These are phyloP conservation scores for Hypoxylon sp. DNA, from an alignment of 2,329 filamentous ascomycete species.

Conservation along the genomic window DNA sequence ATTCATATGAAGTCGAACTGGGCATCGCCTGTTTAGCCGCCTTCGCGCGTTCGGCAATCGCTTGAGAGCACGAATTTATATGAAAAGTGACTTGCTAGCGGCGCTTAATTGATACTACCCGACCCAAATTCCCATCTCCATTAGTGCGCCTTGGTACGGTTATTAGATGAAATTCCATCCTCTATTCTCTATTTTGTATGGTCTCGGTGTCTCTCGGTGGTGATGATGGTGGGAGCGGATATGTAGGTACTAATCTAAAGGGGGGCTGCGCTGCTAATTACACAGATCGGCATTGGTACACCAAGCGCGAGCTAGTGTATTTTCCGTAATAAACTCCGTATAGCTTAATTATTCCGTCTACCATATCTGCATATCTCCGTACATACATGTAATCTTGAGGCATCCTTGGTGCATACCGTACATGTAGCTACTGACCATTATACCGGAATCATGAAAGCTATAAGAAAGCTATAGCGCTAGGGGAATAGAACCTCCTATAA, in stretches of 20 bases:
- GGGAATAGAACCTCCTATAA: neutral
- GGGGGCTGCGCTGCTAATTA: constrained; percentile 21
- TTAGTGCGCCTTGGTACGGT: constrained; percentile 14
- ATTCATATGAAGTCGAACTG: constrained; percentile 36
- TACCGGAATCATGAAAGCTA: neutral
- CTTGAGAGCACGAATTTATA: constrained; percentile 23
- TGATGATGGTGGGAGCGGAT: constrained; percentile 11
- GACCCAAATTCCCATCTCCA: constrained; percentile 11
- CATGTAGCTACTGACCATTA: neutral
- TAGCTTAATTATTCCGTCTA: neutral
- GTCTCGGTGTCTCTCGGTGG: constrained; percentile 37
- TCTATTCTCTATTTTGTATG: constrained; percentile 13
- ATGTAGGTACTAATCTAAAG: constrained; percentile 20
- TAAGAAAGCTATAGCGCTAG: neutral
- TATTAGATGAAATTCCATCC: constrained; percentile 16
- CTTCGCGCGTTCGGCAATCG: constrained; percentile 44
- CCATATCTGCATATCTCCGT: neutral
- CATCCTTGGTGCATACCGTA: neutral
- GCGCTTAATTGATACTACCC: constrained; percentile 39
- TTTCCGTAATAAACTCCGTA: constrained; percentile 19
- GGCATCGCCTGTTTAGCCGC: constrained; percentile 41
- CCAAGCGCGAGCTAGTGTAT: constrained; percentile 6
- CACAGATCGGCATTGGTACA: constrained; percentile 26
- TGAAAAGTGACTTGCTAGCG: constrained; percentile 16
- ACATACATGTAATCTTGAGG: neutral